Evolutionary conservation across 1,139 yeast genomes (phyloP).

Genomic region (Yamadazyma dendronema): DNA sequence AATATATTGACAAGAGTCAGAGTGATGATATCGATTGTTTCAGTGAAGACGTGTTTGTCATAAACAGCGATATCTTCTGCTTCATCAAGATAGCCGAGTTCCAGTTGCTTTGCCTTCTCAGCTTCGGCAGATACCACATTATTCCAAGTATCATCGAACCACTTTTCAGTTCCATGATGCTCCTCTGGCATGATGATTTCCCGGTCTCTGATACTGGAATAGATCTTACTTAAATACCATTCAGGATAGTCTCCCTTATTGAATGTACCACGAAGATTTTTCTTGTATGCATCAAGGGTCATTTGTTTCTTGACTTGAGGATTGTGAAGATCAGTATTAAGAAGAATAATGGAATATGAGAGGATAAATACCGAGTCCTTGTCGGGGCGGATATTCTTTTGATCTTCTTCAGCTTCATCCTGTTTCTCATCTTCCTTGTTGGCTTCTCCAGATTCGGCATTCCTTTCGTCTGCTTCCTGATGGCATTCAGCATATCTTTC

Average conservation of each 20-base stretch:
- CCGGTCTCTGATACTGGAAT: conserved; percentile 72
- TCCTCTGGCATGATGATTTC: conserved; percentile 99
- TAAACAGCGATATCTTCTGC: conserved; percentile 41
- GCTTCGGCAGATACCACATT: conserved; percentile 61
- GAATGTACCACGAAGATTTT: conserved; percentile 77
- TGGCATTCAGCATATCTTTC: conserved; percentile 70
- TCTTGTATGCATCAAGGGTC: conserved; percentile 79
- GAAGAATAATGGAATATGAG: conserved; percentile 72
- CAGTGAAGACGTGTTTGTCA: conserved; percentile 69
- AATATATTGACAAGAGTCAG: conserved; percentile 74
- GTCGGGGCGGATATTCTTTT: conserved; percentile 57
- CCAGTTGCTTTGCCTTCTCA: not conserved
- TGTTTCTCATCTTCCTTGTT: conserved; percentile 12
- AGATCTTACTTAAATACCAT: conserved; percentile 82
- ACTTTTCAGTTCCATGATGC: conserved; percentile 80
- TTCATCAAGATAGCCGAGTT: conserved; percentile 1
- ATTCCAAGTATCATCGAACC: conserved; percentile 95
- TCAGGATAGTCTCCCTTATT: conserved; percentile 78
- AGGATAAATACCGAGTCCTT: conserved; percentile 70
- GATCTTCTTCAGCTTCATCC: conserved; percentile 10
- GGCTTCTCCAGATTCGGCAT: not conserved
- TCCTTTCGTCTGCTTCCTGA: conserved; percentile 12
- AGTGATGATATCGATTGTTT: conserved; percentile 59
- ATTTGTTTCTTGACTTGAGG: conserved; percentile 82
- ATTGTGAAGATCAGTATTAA: conserved; percentile 76